These are phyloP conservation scores for Diatrype stigma DNA, from an alignment of 2,329 filamentous ascomycete species.

Conservation along the genomic window DNA sequence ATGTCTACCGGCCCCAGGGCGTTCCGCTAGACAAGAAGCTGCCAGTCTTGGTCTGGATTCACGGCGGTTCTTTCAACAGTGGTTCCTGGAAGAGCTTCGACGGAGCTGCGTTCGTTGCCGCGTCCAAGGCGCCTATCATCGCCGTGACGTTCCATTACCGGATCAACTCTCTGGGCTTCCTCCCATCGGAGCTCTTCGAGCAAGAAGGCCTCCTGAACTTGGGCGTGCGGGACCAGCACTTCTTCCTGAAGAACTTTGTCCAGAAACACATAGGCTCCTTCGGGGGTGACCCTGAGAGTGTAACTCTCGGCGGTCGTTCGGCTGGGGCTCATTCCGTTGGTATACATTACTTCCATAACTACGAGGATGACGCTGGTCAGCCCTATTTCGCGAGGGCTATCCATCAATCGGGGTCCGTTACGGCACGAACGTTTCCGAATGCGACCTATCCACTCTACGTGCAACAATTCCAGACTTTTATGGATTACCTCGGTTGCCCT, in stretches of 20 bases:
- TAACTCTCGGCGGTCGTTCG: slow-evolving; percentile 19
- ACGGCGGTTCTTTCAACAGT: slow-evolving; percentile 32
- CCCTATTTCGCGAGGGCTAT: slow-evolving; percentile 31
- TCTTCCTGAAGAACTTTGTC: slow-evolving; percentile 15
- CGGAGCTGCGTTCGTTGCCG: slow-evolving; percentile 24
- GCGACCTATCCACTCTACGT: slow-evolving; percentile 29
- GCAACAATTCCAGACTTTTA: slow-evolving; percentile 27
- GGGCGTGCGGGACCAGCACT: slow-evolving; percentile 16
- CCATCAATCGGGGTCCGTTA: slow-evolving; percentile 34
- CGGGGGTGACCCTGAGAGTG: slow-evolving; percentile 12
- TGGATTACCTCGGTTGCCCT: slow-evolving; percentile 25
- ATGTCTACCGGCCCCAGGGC: slow-evolving; percentile 33
- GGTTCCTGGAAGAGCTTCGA: slow-evolving; percentile 33
- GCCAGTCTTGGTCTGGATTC: slow-evolving; percentile 36
- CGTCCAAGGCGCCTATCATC: slow-evolving; percentile 19
- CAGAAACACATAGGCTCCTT: slow-evolving; percentile 16
- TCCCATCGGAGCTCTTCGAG: slow-evolving; percentile 14
- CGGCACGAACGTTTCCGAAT: slow-evolving; percentile 32
- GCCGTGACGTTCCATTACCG: slow-evolving; percentile 27
- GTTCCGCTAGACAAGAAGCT: slow-evolving; percentile 31
- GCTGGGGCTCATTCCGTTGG: slow-evolving; percentile 29
- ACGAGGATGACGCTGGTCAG: slow-evolving; percentile 15
- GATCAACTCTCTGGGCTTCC: slow-evolving; percentile 25
- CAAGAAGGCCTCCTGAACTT: slow-evolving; percentile 20
- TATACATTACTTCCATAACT: slow-evolving; percentile 36